Evolutionary conservation across 1,284 basidiomycete genomes (phyloP).

Genomic region (Leccinum angustisporum): DNA sequence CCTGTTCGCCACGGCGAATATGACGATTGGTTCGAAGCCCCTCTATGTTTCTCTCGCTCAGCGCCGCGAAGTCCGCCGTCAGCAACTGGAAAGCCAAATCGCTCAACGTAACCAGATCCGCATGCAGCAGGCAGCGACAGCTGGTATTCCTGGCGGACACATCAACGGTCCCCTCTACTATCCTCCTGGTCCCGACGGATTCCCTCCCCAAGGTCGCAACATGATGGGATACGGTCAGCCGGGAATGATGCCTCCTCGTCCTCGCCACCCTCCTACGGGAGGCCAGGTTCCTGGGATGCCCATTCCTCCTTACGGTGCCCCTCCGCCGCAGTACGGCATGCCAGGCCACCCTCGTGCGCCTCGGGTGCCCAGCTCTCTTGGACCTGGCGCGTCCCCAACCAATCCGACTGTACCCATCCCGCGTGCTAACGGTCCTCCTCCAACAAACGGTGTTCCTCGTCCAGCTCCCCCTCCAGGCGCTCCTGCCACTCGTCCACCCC

Average conservation of each 20-base stretch:
- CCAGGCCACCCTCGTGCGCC: conserved; percentile 59
- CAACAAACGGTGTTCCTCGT: conserved; percentile 52
- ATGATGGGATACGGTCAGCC: conserved; percentile 85
- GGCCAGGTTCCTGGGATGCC: conserved; percentile 78
- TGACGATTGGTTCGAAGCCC: conserved; percentile 97
- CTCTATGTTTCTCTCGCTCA: conserved; percentile 99
- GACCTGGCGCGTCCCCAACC: conserved; percentile 60
- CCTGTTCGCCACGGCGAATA: conserved; percentile 78
- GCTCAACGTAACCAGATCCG: conserved; percentile 95
- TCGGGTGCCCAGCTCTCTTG: conserved; percentile 54
- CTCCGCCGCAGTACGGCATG: conserved; percentile 34
- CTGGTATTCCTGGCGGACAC: conserved; percentile 80
- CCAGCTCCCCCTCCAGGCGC: conserved; percentile 29
- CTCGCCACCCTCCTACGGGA: conserved; percentile 71
- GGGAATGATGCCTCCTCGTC: conserved; percentile 85
- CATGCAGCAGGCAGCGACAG: conserved; percentile 89
- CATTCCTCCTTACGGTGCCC: conserved; percentile 63
- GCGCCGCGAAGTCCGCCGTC: conserved; percentile 96
- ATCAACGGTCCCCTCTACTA: conserved; percentile 88
- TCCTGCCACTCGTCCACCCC: conserved; percentile 39
- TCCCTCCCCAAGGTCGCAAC: conserved; percentile 76
- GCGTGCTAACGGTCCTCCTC: conserved; percentile 45
- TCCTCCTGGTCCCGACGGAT: conserved; percentile 77
- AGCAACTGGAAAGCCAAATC: conserved; percentile 98
- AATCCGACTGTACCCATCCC: conserved; percentile 59